These are phyloP conservation scores for Dryadomyces quercus-mongolicae DNA, from an alignment of 2,329 filamentous ascomycete species.

Conservation along the genomic window DNA sequence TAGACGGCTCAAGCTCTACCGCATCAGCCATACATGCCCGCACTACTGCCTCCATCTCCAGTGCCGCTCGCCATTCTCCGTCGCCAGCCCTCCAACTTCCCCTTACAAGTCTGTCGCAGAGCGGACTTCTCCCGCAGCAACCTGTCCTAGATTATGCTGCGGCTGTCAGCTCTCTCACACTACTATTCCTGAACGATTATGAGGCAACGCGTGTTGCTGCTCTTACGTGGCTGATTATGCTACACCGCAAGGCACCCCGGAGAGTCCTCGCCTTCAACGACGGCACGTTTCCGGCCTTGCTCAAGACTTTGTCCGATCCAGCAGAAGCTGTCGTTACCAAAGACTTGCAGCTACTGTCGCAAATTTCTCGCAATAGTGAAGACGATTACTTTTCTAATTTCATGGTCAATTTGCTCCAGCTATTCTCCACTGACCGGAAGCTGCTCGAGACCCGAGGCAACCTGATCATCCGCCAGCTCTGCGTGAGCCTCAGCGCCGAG, in stretches of 20 bases:
- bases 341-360: constrained; percentile 83
- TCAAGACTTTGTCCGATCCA: constrained; percentile 93
- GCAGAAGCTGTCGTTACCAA: constrained; percentile 92
- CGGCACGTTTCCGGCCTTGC: constrained; percentile 86
- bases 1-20: constrained; percentile 39
- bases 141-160: constrained; percentile 89
- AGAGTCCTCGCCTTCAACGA: constrained; percentile 95
- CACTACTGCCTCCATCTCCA: constrained; percentile 39
- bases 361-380: constrained; percentile 92
- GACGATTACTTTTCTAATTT: constrained; percentile 97
- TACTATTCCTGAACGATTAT: constrained; percentile 92
- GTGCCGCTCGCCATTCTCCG: neutral
- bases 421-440: constrained; percentile 89
- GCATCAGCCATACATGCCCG: constrained; percentile 16
- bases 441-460: constrained; percentile 88
- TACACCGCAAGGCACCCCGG: constrained; percentile 85
- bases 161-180: constrained; percentile 81
- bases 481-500: constrained; percentile 83
- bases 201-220: constrained; percentile 91
- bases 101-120: constrained; percentile 19
- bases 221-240: constrained; percentile 93
- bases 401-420: constrained; percentile 90
- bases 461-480: constrained; percentile 90
- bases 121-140: constrained; percentile 27
- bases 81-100: constrained; percentile 16